phyloP scores from a whole-genome alignment of 116 monocot species.

The Zostera marina region DNA sequence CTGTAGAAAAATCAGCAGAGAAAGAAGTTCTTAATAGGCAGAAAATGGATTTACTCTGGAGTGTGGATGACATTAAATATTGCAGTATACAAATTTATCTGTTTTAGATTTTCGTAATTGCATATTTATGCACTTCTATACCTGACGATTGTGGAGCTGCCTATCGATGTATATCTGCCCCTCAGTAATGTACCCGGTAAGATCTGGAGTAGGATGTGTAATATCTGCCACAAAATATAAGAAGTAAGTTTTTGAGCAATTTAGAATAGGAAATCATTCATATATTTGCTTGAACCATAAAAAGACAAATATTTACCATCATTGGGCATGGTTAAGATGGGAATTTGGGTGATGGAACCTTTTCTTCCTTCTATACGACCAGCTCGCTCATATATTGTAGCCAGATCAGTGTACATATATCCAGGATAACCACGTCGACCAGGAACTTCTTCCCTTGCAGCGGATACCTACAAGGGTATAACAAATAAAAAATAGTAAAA shows the following conservation, averaged over 20 bases:
- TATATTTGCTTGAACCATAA: neutral
- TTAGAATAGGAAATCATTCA: no score
- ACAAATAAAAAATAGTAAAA: no score
- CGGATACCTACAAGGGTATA: constrained; percentile 53
- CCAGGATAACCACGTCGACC: constrained; percentile 99
- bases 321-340: constrained; percentile 98
- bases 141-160: constrained; percentile 98
- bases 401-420: constrained; percentile 99
- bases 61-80: no score
- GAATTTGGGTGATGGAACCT: constrained; percentile 98
- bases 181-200: constrained; percentile 98
- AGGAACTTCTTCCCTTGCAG: constrained; percentile 96
- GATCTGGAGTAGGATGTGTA: constrained; percentile 99
- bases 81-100: neutral
- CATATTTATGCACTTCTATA: constrained; percentile 3
- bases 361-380: constrained; percentile 99
- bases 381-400: constrained; percentile 98
- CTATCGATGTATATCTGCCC: constrained; percentile 99
- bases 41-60: no score
- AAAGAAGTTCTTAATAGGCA: neutral
- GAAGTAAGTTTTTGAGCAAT: no score
- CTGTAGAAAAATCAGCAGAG: constrained; percentile 17
- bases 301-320: constrained; percentile 47
- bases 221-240: constrained; percentile 45
- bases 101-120: neutral